phyloP scores from a whole-genome alignment of 331 rosid genomes.

The Quercus lobata region DNA sequence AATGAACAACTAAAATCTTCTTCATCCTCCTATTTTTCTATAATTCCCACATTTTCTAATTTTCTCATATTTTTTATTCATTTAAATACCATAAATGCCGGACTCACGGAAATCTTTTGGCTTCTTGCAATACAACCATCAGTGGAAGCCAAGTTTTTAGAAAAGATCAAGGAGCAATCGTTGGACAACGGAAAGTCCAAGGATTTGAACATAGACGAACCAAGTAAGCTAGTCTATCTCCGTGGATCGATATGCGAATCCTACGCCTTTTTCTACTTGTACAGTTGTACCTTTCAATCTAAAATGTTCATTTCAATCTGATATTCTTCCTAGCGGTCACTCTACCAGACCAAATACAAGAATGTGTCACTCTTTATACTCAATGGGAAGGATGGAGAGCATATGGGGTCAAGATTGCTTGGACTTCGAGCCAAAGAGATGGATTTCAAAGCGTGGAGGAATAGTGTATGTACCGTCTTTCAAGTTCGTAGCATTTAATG shows the following conservation, averaged over 20 bases:
- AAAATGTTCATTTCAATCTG: conserved; percentile 5
- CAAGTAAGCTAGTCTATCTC: conserved; percentile 4
- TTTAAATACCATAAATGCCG: background rate
- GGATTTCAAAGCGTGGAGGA: conserved; percentile 24
- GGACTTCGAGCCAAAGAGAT: conserved; percentile 37
- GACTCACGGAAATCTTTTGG: conserved; percentile 41
- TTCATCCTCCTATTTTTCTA: too few species aligned
- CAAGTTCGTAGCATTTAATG: conserved; percentile 18
- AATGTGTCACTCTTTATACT: conserved; percentile 21
- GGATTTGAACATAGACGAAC: background rate
- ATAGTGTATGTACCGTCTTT: conserved; percentile 13
- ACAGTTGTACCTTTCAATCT: conserved; percentile 25
- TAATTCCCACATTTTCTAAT: too few species aligned
- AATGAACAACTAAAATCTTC: too few species aligned
- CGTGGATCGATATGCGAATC: background rate
- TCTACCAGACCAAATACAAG: background rate
- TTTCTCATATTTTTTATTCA: too few species aligned
- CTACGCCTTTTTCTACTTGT: background rate
- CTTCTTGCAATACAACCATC: conserved; percentile 30
- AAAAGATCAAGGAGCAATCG: conserved; percentile 24
- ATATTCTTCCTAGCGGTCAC: conserved; percentile 45
- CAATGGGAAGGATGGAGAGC: conserved; percentile 26
- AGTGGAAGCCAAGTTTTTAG: conserved; percentile 36
- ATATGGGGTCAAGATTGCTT: conserved; percentile 30
- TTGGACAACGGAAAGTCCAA: background rate